Percentiles rank a stretch among this genome's conserved stretches.
Evolutionary conservation across 2,329 filamentous ascomycete species (phyloP).

Genomic region (Pseudogymnoascus sp.): DNA sequence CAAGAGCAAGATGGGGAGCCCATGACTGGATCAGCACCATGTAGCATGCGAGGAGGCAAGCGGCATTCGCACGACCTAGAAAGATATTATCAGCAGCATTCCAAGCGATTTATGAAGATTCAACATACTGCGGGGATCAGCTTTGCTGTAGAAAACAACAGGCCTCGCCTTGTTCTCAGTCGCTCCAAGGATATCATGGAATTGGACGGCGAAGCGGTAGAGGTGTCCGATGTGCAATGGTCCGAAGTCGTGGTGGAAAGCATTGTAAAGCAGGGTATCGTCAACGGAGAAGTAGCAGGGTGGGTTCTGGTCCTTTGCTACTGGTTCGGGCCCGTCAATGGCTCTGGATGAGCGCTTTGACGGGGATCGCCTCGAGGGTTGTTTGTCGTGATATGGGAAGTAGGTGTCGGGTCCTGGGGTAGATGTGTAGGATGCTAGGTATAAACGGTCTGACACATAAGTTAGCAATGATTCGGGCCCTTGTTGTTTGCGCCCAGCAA

Average conservation of each 20-base stretch:
- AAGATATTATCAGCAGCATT: constrained; percentile 20
- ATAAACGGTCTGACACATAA: constrained; percentile 67
- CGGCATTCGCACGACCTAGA: constrained; percentile 82
- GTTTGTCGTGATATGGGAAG: constrained; percentile 67
- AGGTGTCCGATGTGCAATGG: constrained; percentile 95
- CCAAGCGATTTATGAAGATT: constrained; percentile 11
- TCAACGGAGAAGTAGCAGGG: constrained; percentile 96
- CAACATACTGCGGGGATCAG: constrained; percentile 76
- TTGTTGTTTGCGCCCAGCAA: constrained; percentile 7
- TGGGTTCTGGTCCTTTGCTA: constrained; percentile 42
- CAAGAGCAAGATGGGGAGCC: constrained; percentile 90
- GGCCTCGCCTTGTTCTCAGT: constrained; percentile 82
- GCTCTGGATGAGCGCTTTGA: constrained; percentile 65
- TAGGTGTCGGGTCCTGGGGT: constrained; percentile 71
- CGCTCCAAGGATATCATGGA: constrained; percentile 89
- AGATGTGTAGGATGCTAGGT: constrained; percentile 84
- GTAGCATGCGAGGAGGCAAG: constrained; percentile 91
- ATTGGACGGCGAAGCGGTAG: constrained; percentile 90
- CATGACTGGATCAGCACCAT: constrained; percentile 98
- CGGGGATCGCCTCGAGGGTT: constrained; percentile 51
- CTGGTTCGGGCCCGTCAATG: constrained; percentile 46
- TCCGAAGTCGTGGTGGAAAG: constrained; percentile 97
- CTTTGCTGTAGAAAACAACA: constrained; percentile 92
- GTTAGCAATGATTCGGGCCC: constrained; percentile 28
- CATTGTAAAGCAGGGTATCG: constrained; percentile 88